A percentile compares a stretch with the other conserved stretches of the same genome.
Conservation (phyloP, 768 basidiomycete genomes). For the Rhodocollybia butyracea region DNA sequence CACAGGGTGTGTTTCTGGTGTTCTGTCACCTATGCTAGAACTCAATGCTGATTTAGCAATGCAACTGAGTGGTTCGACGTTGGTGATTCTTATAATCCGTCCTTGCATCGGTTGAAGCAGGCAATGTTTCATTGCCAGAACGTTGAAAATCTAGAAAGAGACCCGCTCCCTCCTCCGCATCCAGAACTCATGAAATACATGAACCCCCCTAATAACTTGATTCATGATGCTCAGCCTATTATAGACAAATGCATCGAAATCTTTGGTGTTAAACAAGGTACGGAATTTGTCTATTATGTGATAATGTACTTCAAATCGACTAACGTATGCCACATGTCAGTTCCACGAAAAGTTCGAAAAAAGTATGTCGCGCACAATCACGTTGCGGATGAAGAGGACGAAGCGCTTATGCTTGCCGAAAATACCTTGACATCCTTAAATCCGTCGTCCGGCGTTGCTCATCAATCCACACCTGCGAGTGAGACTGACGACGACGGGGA, state of each 20-base stretch:
- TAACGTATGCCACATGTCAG: neutral
- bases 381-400: slow-evolving; percentile 60
- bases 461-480: slow-evolving; percentile 18
- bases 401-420: slow-evolving; percentile 54
- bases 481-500: slow-evolving; percentile 57
- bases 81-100: slow-evolving; percentile 78
- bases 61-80: slow-evolving; percentile 75
- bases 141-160: slow-evolving; percentile 60
- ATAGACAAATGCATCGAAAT: slow-evolving; percentile 58
- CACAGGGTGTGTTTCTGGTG: slow-evolving; percentile 45
- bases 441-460: slow-evolving; percentile 25
- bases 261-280: slow-evolving; percentile 81
- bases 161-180: slow-evolving; percentile 85
- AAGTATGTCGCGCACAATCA: slow-evolving; percentile 62
- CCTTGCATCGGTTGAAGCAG: slow-evolving; percentile 89
- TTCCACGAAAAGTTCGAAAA: slow-evolving; percentile 42
- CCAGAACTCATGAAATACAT: slow-evolving; percentile 83
- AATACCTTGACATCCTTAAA: slow-evolving; percentile 17
- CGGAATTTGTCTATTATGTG: slow-evolving; percentile 14
- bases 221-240: slow-evolving; percentile 55
- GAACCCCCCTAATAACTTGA: slow-evolving; percentile 65
- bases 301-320: too few relatives aligned
- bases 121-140: slow-evolving; percentile 88
- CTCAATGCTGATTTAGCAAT: slow-evolving; percentile 46
- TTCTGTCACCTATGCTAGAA: neutral